These are phyloP conservation scores for Rhodotorula sp. DNA, from an alignment of 1,284 basidiomycete species.

Conservation along the genomic window DNA sequence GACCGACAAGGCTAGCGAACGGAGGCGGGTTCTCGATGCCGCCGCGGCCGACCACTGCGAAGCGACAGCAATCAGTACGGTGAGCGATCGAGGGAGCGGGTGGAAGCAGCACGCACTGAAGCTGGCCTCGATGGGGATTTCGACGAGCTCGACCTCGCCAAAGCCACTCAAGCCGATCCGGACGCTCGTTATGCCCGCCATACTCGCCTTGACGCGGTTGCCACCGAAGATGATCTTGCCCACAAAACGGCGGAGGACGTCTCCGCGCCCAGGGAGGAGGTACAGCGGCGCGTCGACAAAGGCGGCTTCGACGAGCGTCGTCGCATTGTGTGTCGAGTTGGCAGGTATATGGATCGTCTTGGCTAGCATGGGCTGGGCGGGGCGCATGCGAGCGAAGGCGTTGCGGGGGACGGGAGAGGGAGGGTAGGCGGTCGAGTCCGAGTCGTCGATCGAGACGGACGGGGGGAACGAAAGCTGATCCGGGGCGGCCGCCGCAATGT, in stretches of 20 bases:
- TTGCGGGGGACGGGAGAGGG: slow-evolving; percentile 38
- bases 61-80: background rate
- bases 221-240: slow-evolving; percentile 36
- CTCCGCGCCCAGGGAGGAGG: slow-evolving; percentile 32
- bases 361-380: slow-evolving; percentile 29
- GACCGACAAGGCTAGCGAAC: background rate
- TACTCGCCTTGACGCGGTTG: slow-evolving; percentile 30
- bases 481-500: background rate
- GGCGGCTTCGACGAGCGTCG: slow-evolving; percentile 26
- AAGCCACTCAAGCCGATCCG: slow-evolving; percentile 27
- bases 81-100: background rate
- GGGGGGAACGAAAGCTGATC: slow-evolving; percentile 12
- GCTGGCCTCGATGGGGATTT: slow-evolving; percentile 34
- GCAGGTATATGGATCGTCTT: slow-evolving; percentile 31
- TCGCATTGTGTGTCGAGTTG: slow-evolving; percentile 32
- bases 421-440: slow-evolving; percentile 30
- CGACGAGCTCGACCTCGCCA: slow-evolving; percentile 29
- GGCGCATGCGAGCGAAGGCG: slow-evolving; percentile 42
- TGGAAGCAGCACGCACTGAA: slow-evolving; percentile 12
- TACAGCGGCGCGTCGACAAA: slow-evolving; percentile 39
- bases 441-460: background rate
- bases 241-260: slow-evolving; percentile 35
- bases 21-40: background rate
- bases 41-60: background rate
- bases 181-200: slow-evolving; percentile 31